A percentile compares a stretch with the other conserved stretches of the same genome.
Conservation (phyloP, 2,329 filamentous ascomycete species). For the Cladosporium sp. region DNA sequence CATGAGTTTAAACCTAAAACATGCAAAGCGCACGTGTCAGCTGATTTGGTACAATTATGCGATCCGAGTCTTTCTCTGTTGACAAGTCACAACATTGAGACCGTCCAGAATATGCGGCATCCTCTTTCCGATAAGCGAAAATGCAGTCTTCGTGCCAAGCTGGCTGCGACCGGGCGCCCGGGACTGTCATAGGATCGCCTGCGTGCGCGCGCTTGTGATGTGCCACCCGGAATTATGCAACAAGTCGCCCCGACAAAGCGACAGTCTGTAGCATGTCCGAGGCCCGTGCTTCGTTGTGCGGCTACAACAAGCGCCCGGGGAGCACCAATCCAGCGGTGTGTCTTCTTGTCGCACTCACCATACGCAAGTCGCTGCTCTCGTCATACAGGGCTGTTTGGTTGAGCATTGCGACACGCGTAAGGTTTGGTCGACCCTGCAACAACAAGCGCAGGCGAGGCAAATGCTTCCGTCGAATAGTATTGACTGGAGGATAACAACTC, state of each 20-base stretch:
- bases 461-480: background rate
- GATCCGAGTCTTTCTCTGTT: background rate
- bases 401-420: background rate
- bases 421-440: too few relatives aligned
- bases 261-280: background rate
- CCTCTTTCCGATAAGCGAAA: too few relatives aligned
- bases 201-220: too few relatives aligned
- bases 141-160: too few relatives aligned
- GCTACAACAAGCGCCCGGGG: too few relatives aligned
- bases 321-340: slow-evolving; percentile 5
- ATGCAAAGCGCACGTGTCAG: background rate
- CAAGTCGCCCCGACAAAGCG: background rate
- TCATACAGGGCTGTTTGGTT: background rate
- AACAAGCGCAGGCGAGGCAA: background rate
- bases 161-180: too few relatives aligned
- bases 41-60: background rate
- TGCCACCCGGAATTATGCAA: background rate
- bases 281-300: background rate
- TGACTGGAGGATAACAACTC: background rate
- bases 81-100: background rate
- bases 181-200: too few relatives aligned
- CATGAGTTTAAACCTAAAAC: slow-evolving; percentile 70
- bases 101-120: too few relatives aligned
- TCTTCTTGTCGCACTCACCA: background rate
- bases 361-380: background rate